phyloP scores from a whole-genome alignment of 1,284 basidiomycete genomes.

The Austropuccinia psidii region DNA sequence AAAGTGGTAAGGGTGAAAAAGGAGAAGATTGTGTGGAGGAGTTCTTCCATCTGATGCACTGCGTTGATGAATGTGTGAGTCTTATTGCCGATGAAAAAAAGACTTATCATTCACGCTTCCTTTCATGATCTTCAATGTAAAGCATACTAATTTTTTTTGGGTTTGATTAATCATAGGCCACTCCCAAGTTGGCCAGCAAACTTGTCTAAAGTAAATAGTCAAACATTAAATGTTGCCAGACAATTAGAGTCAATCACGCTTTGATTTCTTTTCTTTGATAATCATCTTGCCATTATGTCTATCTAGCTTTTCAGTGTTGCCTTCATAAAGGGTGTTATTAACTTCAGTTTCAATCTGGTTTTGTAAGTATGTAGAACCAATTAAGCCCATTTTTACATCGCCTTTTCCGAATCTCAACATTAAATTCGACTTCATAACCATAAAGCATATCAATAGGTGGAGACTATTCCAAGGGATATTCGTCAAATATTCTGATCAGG shows the following conservation, averaged over 20 bases:
- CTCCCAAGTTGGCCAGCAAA: conserved; percentile 24
- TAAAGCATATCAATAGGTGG: no score
- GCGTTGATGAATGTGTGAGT: conserved; percentile 36
- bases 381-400: neutral
- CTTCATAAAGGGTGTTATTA: no score
- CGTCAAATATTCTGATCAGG: no score
- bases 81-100: neutral
- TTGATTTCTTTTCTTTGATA: no score
- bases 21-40: conserved; percentile 37
- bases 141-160: neutral
- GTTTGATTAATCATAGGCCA: neutral
- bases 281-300: no score
- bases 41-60: conserved; percentile 37
- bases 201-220: conserved; percentile 7
- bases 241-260: no score
- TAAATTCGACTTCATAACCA: no score
- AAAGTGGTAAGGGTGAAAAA: conserved; percentile 24
- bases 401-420: no score
- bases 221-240: no score
- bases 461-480: no score
- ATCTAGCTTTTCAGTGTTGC: no score
- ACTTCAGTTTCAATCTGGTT: neutral
- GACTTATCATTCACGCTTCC: neutral
- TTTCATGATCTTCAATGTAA: neutral
- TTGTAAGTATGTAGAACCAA: neutral